Evolutionary conservation across 805 yeast genomes (phyloP), one percentile per base, ranked within the genome.

Genomic region (Wickerhamomyces rabaulensis): DNA sequence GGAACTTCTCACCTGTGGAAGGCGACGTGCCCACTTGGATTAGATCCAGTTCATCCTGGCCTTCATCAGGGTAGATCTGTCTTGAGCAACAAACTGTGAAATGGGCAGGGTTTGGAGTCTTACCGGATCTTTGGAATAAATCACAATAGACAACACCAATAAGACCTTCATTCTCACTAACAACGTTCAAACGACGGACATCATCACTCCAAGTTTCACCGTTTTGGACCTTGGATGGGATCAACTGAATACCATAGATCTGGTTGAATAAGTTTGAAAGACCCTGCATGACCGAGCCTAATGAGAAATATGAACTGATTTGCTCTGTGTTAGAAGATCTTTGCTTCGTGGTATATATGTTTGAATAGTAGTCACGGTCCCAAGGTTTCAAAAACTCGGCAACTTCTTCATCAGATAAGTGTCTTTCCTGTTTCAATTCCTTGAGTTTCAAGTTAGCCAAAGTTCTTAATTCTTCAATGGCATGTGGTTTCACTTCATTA

Each of bases 81-180:
- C 98, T 76, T n/a, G 96, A 87, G 58, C 98, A 94, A 51, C 94
- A 89, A 8, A 94, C 87, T 0, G 98, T 94, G 67, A 88, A 94
- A 66, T 94, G 99, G 0, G 98, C 95, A 1, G 99, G 97, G 48
- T 84, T 81, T 1, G 88, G 82, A 1, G 86, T 79, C 63, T 87
- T 87, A 13, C 84, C 84, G 9, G 72, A 74, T 45, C 96, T 74
- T 52, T 85, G 84, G 71, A 92, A 87, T 44, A 94, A 71, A 63
- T 94, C 99, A 55, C 95, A 78, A 62, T 94, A 94, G 22, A 94
- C 79, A 42, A 84, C 78, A 2, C 98, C 99, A 38, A 87, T 74
- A 23, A 82, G 61, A 0, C 82, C 85, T 29, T 79, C 75, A 0
- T 67, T 63, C 33, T 82, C 83, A 50, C 87, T 82, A 35, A 79